Evolutionary conservation across 1,139 yeast species (phyloP).

Genomic region (Magnusiomyces sp.): DNA sequence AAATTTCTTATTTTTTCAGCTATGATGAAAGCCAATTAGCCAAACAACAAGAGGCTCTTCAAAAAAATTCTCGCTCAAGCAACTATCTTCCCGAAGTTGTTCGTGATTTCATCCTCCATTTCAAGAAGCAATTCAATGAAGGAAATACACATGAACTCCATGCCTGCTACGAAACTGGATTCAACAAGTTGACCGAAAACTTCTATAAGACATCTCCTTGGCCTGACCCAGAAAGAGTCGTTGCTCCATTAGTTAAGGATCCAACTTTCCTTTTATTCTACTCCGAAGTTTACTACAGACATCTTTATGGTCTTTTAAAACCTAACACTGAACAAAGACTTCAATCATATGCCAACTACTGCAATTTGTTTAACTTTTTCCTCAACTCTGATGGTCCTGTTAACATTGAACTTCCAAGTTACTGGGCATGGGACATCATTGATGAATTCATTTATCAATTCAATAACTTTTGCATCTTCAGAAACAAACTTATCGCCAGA

Average conservation of each 20-base stretch:
- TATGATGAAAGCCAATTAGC: constrained; percentile 30
- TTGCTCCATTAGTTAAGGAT: constrained; percentile 39
- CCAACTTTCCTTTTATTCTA: constrained; percentile 39
- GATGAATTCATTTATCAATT: constrained; percentile 46
- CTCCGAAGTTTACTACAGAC: constrained; percentile 43
- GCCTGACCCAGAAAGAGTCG: constrained; percentile 40
- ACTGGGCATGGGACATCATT: constrained; percentile 45
- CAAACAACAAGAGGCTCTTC: constrained; percentile 29
- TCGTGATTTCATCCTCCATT: constrained; percentile 36
- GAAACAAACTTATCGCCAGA: constrained; percentile 33
- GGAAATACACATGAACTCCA: constrained; percentile 38
- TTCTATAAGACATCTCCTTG: constrained; percentile 37
- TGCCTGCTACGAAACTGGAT: constrained; percentile 38
- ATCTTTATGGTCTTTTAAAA: constrained; percentile 37
- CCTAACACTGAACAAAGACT: constrained; percentile 40
- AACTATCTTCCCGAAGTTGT: constrained; percentile 38
- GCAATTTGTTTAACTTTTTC: constrained; percentile 39
- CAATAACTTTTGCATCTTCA: constrained; percentile 38
- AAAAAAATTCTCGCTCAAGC: constrained; percentile 20
- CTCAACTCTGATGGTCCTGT: constrained; percentile 38
- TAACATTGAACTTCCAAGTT: constrained; percentile 38
- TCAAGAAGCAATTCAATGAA: constrained; percentile 36
- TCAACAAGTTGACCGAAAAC: constrained; percentile 40
- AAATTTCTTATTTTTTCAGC: constrained; percentile 8
- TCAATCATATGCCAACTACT: constrained; percentile 42